Base-by-base conservation (phyloP, 768 basidiomycete species). In the Sistotremastrum suecicum region DNA sequence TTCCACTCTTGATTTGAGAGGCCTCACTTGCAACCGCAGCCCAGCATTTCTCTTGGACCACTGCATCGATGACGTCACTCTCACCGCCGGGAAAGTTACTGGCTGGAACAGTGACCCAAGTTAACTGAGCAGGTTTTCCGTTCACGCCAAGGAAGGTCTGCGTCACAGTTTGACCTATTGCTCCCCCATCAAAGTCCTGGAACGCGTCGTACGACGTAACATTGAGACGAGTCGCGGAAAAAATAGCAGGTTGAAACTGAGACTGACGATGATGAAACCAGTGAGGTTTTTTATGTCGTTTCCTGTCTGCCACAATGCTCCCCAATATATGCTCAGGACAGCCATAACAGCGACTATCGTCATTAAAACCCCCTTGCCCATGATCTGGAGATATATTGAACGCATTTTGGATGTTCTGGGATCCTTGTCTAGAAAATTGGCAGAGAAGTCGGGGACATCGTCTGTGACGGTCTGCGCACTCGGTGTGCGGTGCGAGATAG, bases 241-340 rank as follows among this genome's bases (percentile, higher is more conserved):
- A 32, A 37, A 40, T 38, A 3, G 1, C 5, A 34, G 7, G 34
- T 20, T 20, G 20, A 31, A 37, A 31, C n/a, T 12, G 42, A 38
- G 28, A 64, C 74, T 43, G 47, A 79, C 78, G 29, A 80, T 70
- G 0, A 80, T 65, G 66, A 69, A 78, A 2, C 73, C 76, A n/a
- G 65, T 54, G 29, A 81, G 53, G 28, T 70, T 68, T 36, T 63
- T 57, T 49, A 65, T 34, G 6, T 64, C 56, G 33, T 48, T 38
- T 4, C 59, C 66, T 7, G 65, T 65, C 44, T 65, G 66, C 61
- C 74, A 75, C 3, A 75, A 57, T 8, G 72, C 69, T 7, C 74
- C 76, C 76, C 76, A 80, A 56, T 72, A 79, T 40, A 80, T 76
- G 2, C 75, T 58, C 47, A 80, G 59, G 20, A 78, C 60, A 0